Evolutionary conservation across 495 filamentous ascomycete species (phyloP).

Genomic region (Cercophora sp.): DNA sequence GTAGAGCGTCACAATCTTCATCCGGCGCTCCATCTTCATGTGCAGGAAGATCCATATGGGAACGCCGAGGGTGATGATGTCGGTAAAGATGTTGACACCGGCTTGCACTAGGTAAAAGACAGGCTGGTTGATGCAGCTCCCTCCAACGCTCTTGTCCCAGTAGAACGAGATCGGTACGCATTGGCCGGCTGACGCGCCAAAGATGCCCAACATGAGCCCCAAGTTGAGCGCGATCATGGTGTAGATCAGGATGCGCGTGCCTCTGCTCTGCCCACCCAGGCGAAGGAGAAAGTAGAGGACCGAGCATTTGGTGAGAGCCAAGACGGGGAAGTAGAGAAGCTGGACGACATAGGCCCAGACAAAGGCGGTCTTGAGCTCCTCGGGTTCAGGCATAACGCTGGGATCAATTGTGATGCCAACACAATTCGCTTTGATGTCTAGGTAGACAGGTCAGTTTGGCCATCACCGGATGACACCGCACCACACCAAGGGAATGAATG

Average conservation of each 20-base stretch:
- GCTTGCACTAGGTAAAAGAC: conserved; percentile 20
- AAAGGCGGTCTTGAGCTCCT: too few species aligned
- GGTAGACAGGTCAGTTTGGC: neutral
- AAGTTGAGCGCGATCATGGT: conserved; percentile 3
- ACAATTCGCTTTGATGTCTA: conserved; percentile 8
- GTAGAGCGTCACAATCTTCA: conserved; percentile 15
- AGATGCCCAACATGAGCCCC: conserved; percentile 1
- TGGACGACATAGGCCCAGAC: conserved; percentile 2
- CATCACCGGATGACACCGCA: neutral
- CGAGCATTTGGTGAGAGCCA: conserved; percentile 6
- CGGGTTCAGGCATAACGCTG: neutral
- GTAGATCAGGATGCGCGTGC: conserved; percentile 3
- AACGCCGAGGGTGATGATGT: conserved; percentile 18
- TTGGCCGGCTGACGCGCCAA: conserved; percentile 18
- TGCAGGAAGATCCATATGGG: conserved; percentile 13
- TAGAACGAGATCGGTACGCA: conserved; percentile 20
- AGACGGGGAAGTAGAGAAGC: conserved; percentile 9
- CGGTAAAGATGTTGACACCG: conserved; percentile 19
- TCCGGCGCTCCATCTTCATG: conserved; percentile 13
- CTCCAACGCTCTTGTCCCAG: conserved; percentile 13
- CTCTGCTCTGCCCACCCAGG: neutral
- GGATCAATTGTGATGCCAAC: conserved; percentile 7
- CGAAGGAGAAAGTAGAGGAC: conserved; percentile 11
- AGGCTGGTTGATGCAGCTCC: conserved; percentile 16
- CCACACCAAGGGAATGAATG: too few species aligned